Percentiles rank a stretch among this genome's conserved stretches.
These are phyloP conservation scores for Erodium texanum DNA, from an alignment of 441 rosid species.

Conservation along the genomic window DNA sequence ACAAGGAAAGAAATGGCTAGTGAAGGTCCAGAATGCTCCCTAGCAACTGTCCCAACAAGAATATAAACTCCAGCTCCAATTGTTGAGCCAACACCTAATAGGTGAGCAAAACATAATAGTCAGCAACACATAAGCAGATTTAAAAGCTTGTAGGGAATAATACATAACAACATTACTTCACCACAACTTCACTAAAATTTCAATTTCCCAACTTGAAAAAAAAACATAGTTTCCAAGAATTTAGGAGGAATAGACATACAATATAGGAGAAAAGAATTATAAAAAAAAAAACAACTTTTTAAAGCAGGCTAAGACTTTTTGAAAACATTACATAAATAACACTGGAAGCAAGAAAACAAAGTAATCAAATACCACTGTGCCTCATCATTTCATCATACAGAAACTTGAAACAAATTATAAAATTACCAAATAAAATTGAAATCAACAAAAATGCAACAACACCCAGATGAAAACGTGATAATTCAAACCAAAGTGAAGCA, in stretches of 20 bases:
- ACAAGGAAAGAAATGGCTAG: slow-evolving; percentile 73
- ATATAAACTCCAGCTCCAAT: slow-evolving; percentile 98
- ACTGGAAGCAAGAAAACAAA: too few relatives aligned
- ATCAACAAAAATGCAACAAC: slow-evolving; percentile 6
- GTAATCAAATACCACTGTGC: too few relatives aligned
- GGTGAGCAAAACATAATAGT: background rate
- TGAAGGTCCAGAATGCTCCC: slow-evolving; percentile 97
- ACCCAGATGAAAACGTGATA: background rate
- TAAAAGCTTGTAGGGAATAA: background rate
- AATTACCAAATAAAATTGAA: background rate
- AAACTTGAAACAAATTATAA: too few relatives aligned
- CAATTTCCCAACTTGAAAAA: too few relatives aligned
- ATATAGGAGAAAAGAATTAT: too few relatives aligned
- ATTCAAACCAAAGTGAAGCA: background rate
- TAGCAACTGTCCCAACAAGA: slow-evolving; percentile 95
- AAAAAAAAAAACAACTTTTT: background rate
- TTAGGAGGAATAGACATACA: too few relatives aligned
- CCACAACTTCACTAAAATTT: background rate
- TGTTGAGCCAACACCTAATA: slow-evolving; percentile 85
- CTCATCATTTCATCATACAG: too few relatives aligned
- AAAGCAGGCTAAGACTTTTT: too few relatives aligned
- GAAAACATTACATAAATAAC: too few relatives aligned
- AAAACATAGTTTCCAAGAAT: too few relatives aligned
- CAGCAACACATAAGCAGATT: background rate
- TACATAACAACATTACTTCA: too few relatives aligned